phyloP scores from a whole-genome alignment of 371 early-diverging fungal species.

The Actinomortierella ambigua region DNA sequence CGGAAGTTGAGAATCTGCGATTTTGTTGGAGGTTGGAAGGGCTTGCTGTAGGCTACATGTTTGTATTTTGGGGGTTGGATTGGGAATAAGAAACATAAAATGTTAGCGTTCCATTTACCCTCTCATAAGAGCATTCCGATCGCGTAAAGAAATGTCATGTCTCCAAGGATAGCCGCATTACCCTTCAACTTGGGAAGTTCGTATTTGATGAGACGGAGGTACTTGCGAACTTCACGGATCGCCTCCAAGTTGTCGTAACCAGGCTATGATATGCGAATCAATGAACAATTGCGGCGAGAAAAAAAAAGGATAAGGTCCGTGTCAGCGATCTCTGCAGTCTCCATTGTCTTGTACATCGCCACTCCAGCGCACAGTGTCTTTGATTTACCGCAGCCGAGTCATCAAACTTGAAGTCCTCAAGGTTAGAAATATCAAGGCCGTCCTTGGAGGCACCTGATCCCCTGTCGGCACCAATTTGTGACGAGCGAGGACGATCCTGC shows the following conservation, averaged over 20 bases:
- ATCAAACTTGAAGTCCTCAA: constrained; percentile 64
- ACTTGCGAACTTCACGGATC: constrained; percentile 64
- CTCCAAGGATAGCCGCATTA: constrained; percentile 25
- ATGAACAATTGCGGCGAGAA: neutral
- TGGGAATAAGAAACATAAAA: neutral
- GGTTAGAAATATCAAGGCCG: constrained; percentile 55
- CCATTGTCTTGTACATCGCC: too few species aligned
- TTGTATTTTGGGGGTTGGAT: neutral
- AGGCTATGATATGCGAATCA: constrained; percentile 19
- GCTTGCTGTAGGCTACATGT: constrained; percentile 56
- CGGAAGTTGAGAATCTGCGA: constrained; percentile 64
- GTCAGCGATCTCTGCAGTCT: neutral
- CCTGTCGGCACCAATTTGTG: constrained; percentile 35
- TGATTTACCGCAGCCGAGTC: constrained; percentile 56
- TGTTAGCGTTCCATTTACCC: neutral
- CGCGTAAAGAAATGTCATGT: too few species aligned
- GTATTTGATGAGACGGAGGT: constrained; percentile 66
- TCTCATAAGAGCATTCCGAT: neutral
- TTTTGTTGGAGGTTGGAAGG: constrained; percentile 59
- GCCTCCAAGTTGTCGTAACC: constrained; percentile 62
- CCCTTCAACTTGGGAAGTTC: constrained; percentile 69
- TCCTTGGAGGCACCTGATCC: constrained; percentile 46
- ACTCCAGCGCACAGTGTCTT: neutral
- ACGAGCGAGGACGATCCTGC: constrained; percentile 36
- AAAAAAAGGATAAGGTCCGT: neutral